Evolutionary conservation across 106 monocot genomes (phyloP).

Genomic region (Gastrodia elata): DNA sequence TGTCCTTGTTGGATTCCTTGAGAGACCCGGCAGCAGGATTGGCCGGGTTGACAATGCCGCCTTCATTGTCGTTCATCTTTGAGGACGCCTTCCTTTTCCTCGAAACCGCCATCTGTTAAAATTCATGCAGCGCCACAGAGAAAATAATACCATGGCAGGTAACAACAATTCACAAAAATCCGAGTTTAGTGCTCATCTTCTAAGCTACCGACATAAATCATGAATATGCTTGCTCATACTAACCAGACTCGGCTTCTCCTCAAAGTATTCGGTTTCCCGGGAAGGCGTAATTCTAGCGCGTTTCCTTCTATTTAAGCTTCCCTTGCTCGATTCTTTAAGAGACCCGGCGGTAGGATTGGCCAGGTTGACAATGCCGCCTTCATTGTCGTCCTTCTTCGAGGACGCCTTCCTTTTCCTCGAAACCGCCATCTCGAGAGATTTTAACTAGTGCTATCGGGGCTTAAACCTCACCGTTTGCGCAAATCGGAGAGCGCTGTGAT

Average conservation of each 20-base stretch:
- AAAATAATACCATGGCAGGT: not conserved
- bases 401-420: slow-evolving; percentile 2
- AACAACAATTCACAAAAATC: not conserved
- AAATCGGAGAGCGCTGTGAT: too few species aligned
- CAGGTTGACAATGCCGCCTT: not conserved
- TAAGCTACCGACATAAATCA: not conserved
- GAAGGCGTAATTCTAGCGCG: not conserved
- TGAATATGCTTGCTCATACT: not conserved
- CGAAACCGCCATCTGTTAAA: not conserved
- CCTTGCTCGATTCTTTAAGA: not conserved
- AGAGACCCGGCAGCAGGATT: too few species aligned
- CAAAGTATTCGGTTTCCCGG: not conserved
- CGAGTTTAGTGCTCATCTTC: not conserved
- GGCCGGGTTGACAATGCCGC: too few species aligned
- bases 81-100: too few species aligned
- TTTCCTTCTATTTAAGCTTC: slow-evolving; percentile 1
- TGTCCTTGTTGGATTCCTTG: too few species aligned
- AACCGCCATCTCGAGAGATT: not conserved
- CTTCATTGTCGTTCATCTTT: too few species aligned
- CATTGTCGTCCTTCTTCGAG: not conserved
- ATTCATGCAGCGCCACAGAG: not conserved
- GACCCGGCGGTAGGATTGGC: not conserved
- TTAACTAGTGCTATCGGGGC: too few species aligned
- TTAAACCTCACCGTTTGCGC: too few species aligned
- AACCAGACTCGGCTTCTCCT: slow-evolving; percentile 3